Base-by-base conservation (phyloP, 1,284 basidiomycete genomes). In the Pyrrhoderma lamaoense region DNA sequence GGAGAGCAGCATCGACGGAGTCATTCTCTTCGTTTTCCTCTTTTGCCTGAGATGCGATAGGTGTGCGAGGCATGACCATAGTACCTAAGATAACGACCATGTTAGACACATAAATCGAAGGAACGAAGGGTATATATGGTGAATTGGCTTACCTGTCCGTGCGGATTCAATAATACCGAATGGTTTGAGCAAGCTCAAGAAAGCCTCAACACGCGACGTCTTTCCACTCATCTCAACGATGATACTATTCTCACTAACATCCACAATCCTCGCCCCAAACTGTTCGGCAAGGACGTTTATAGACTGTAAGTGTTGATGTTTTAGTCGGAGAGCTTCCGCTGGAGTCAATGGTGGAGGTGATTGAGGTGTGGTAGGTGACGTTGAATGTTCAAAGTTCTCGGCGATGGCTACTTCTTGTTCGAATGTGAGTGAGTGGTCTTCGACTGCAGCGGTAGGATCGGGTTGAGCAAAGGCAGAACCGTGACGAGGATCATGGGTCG, bases 171-270 rank as follows among this genome's bases (percentile, higher is more conserved):
- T 76, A 51, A 99, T 82, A 42, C 96, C 96, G 64, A 95, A 99
- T 3, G 95, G 95, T 65, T 93, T 85, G 59, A 99, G 74, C 43
- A 99, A 73, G 59, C 81, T 85, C 61, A 99, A 72, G 75, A 99
- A 98, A 16, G 93, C 92, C 64, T 99, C 90, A 47, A 98, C 89
- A 39, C 95, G 77, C 40, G 76, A 73, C 49, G 89, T 92, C 76
- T 99, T 99, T 46, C 89, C 96, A 19, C 88, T 87, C 67, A 98
- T 72, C 73, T 99, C 95, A 44, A 99, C 89, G 57, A 98, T 97
- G 44, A 95, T 85, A 63, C 85, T 89, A 62, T 95, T 85, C 66
- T 94, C 90, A 67, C 89, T 90, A 50, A 99, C 85, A 67, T 99
- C 96, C 40, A 98, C 94, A 54, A 99, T 83, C 60, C 85, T 85